Evolutionary conservation across 495 filamentous ascomycete genomes (phyloP).

Genomic region (Penicillium turbatum): DNA sequence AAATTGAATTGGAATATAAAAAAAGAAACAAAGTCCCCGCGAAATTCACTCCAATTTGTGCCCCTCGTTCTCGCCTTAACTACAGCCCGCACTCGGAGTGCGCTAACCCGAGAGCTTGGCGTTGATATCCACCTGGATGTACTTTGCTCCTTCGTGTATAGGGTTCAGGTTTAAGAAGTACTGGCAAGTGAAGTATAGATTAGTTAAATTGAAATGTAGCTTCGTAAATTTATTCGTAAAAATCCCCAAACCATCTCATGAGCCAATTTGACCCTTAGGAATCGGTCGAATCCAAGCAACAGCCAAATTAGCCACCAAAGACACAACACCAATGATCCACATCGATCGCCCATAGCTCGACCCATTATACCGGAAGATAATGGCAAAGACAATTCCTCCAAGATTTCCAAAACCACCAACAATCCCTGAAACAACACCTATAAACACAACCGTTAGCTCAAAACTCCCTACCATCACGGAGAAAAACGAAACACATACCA

Average conservation of each 20-base stretch:
- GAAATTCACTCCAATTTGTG: background rate
- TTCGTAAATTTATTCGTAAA: background rate
- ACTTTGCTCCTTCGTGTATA: too few relatives aligned
- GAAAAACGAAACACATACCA: conserved; percentile 37
- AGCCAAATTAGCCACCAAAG: conserved; percentile 59
- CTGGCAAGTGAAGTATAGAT: background rate
- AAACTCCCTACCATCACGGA: background rate
- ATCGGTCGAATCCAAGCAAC: conserved; percentile 72
- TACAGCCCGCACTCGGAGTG: conserved; percentile 26
- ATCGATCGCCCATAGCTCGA: conserved; percentile 62
- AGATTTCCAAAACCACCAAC: conserved; percentile 79
- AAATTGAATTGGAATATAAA: background rate
- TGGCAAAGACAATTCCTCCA: conserved; percentile 79
- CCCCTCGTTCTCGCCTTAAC: conserved; percentile 22
- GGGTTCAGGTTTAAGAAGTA: too few relatives aligned
- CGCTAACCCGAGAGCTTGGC: conserved; percentile 27
- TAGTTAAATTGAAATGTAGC: background rate
- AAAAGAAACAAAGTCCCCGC: background rate
- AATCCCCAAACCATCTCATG: background rate
- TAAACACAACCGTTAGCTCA: background rate
- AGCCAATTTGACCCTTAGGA: conserved; percentile 34
- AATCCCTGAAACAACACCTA: conserved; percentile 67
- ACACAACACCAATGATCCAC: conserved; percentile 81
- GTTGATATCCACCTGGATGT: too few relatives aligned
- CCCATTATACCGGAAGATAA: conserved; percentile 77